Evolutionary conservation across 805 yeast species (phyloP).

Genomic region (Yarrowia sp.): DNA sequence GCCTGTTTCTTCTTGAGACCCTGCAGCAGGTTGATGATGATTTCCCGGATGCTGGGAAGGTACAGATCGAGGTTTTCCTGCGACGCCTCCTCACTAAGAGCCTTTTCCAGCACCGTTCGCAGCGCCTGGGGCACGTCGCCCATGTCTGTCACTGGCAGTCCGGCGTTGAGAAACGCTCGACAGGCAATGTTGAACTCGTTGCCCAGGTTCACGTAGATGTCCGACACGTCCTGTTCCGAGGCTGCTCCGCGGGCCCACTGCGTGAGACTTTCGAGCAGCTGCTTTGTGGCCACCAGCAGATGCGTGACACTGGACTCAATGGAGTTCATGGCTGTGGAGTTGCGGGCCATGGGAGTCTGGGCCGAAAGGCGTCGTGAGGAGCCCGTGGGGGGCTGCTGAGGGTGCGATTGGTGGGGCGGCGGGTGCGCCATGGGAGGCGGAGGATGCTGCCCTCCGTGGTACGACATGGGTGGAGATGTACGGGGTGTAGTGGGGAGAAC

Average conservation of each 20-base stretch:
- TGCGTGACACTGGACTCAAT: slow-evolving; percentile 81
- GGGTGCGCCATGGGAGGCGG: slow-evolving; percentile 19
- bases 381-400: slow-evolving; percentile 8
- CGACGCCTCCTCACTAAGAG: slow-evolving; percentile 83
- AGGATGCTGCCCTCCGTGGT: slow-evolving; percentile 32
- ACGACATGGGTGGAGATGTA: slow-evolving; percentile 15
- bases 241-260: slow-evolving; percentile 89
- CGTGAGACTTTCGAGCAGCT: slow-evolving; percentile 80
- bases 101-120: slow-evolving; percentile 81
- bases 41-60: slow-evolving; percentile 83
- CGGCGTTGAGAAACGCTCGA: slow-evolving; percentile 76
- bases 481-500: background rate
- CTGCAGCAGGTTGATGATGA: slow-evolving; percentile 79
- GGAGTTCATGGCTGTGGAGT: slow-evolving; percentile 52
- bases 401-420: slow-evolving; percentile 1
- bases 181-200: slow-evolving; percentile 90
- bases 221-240: slow-evolving; percentile 82
- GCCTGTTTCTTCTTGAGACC: slow-evolving; percentile 82
- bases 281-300: slow-evolving; percentile 85
- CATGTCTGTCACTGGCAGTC: slow-evolving; percentile 77
- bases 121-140: slow-evolving; percentile 90
- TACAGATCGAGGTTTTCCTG: slow-evolving; percentile 81
- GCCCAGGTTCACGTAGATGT: slow-evolving; percentile 89
- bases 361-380: slow-evolving; percentile 17
- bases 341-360: slow-evolving; percentile 21